Conservation (phyloP, 495 filamentous ascomycete species). For the Paragyromitra xinjiangensis region DNA sequence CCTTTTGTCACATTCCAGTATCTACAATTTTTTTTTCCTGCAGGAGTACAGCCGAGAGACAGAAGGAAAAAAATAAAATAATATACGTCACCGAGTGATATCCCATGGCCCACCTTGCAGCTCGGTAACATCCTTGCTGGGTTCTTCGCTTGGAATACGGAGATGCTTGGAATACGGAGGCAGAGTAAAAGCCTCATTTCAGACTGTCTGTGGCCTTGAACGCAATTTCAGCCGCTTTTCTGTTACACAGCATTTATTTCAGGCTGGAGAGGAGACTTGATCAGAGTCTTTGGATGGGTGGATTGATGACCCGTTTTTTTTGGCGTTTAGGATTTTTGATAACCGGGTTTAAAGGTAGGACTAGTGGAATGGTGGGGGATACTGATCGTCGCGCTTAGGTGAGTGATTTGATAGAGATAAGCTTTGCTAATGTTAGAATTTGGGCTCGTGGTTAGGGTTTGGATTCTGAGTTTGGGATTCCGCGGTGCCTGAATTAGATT, state of each 20-base stretch:
- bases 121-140: slow-evolving; percentile 18
- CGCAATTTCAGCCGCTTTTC: not conserved
- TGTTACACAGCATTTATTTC: slow-evolving; percentile 3
- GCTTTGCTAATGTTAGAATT: not conserved
- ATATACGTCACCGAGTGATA: slow-evolving; percentile 30
- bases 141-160: slow-evolving; percentile 22
- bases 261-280: not conserved
- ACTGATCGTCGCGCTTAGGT: not conserved
- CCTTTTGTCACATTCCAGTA: not conserved
- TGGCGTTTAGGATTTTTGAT: not conserved
- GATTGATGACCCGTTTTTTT: slow-evolving; percentile 1
- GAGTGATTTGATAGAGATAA: not conserved
- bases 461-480: not conserved
- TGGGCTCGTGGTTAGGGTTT: too few relatives aligned
- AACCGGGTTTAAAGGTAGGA: not conserved
- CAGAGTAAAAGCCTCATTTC: slow-evolving; percentile 18
- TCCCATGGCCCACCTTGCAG: slow-evolving; percentile 28
- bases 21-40: not conserved
- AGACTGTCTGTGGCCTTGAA: not conserved
- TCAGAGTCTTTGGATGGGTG: slow-evolving; percentile 8
- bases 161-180: slow-evolving; percentile 15
- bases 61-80: not conserved
- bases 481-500: not conserved
- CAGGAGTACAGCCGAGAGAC: not conserved
- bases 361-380: not conserved